Evolutionary conservation across 148 eudicot species (phyloP).

Genomic region (Gaultheria prostrata): DNA sequence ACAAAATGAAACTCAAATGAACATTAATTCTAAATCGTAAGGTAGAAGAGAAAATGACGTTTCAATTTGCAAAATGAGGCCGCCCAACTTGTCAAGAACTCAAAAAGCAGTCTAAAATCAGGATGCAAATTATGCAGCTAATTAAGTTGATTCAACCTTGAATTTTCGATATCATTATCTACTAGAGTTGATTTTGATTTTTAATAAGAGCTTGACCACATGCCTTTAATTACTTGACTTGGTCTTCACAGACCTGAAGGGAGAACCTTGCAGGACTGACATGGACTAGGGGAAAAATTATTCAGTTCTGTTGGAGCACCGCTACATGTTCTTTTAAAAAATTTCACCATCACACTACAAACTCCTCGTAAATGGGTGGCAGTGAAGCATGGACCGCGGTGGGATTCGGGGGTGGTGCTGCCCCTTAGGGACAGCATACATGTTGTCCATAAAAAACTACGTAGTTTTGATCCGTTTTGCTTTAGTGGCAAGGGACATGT

Average conservation of each 20-base stretch:
- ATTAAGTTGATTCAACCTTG: not conserved
- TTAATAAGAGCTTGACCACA: too few relatives aligned
- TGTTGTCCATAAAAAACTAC: too few relatives aligned
- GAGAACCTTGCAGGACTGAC: not conserved
- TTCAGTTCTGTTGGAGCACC: not conserved
- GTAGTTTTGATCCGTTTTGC: too few relatives aligned
- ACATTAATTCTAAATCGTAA: too few relatives aligned
- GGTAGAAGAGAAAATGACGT: not conserved
- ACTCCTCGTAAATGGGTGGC: not conserved
- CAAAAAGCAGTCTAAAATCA: not conserved
- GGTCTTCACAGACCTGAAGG: not conserved
- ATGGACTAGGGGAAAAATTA: too few relatives aligned
- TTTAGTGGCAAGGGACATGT: too few relatives aligned
- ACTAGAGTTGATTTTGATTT: not conserved
- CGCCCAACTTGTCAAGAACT: not conserved
- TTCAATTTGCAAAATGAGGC: not conserved
- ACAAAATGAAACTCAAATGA: too few relatives aligned
- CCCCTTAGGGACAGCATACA: too few relatives aligned
- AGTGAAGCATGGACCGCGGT: too few relatives aligned
- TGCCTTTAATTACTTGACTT: constrained; percentile 1
- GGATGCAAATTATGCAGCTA: not conserved
- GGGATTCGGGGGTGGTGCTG: too few relatives aligned
- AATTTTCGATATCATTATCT: not conserved
- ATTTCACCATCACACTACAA: not conserved
- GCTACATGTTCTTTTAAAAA: not conserved